phyloP scores from a whole-genome alignment of 164 flowering plant genomes.

The Dillenia suffruticosa region DNA sequence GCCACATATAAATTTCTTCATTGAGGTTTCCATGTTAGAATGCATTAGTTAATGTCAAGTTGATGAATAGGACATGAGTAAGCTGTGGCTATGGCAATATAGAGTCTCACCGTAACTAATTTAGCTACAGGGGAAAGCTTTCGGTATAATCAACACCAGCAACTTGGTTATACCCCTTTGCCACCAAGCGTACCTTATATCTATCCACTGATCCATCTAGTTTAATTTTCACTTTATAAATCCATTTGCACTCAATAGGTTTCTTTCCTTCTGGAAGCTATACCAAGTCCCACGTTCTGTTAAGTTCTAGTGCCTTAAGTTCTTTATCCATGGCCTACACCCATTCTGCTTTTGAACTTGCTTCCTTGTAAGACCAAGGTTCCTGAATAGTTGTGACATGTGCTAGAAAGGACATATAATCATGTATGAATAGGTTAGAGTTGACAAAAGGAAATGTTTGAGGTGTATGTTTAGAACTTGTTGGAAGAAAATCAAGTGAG shows the following conservation, averaged over 20 bases:
- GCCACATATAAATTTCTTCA: background rate
- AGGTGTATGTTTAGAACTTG: background rate
- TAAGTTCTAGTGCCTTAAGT: background rate
- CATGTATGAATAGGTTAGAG: background rate
- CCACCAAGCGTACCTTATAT: background rate
- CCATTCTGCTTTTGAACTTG: background rate
- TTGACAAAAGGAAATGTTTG: background rate
- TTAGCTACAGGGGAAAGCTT: background rate
- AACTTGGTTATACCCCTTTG: background rate
- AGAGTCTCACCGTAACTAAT: background rate
- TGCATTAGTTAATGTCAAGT: background rate
- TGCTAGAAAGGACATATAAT: background rate
- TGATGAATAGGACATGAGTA: background rate
- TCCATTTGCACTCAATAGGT: constrained; percentile 4
- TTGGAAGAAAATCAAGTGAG: background rate
- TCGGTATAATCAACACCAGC: background rate
- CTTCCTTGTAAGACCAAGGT: background rate
- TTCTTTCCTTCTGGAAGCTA: background rate
- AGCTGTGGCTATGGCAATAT: background rate
- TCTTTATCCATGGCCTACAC: background rate
- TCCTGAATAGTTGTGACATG: background rate
- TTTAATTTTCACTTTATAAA: background rate
- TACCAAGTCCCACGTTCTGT: background rate
- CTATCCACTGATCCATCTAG: background rate
- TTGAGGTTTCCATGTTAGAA: background rate